Evolutionary conservation across 2,329 filamentous ascomycete species (phyloP).

Genomic region (Aspergillus sp.): DNA sequence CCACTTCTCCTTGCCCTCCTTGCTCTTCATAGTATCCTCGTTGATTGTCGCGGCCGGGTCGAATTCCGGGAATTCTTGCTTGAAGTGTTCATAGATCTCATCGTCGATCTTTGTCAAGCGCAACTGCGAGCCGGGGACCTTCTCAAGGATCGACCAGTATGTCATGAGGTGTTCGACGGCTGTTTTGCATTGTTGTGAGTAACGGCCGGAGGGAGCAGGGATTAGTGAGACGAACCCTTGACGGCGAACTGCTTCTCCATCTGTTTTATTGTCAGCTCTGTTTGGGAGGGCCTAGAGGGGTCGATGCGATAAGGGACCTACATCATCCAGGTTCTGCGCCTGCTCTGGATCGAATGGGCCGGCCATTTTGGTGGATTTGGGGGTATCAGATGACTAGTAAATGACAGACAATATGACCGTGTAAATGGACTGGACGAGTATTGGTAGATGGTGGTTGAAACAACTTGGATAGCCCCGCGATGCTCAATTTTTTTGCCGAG

Average conservation of each 20-base stretch:
- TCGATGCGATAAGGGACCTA: slow-evolving; percentile 40
- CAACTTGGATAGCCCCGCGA: slow-evolving; percentile 27
- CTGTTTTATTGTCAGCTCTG: slow-evolving; percentile 48
- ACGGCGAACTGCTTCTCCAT: slow-evolving; percentile 99
- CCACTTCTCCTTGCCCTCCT: slow-evolving; percentile 90
- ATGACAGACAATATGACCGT: slow-evolving; percentile 5
- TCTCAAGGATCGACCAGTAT: slow-evolving; percentile 95
- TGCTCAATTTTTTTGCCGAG: slow-evolving; percentile 34
- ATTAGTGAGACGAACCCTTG: slow-evolving; percentile 61
- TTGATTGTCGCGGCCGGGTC: slow-evolving; percentile 77
- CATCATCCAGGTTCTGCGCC: slow-evolving; percentile 69
- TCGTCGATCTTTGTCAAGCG: slow-evolving; percentile 93
- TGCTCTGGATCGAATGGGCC: slow-evolving; percentile 57
- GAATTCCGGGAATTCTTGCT: slow-evolving; percentile 86
- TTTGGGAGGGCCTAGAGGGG: slow-evolving; percentile 3
- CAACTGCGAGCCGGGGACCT: slow-evolving; percentile 81
- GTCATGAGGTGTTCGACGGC: slow-evolving; percentile 95
- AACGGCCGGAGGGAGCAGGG: not conserved
- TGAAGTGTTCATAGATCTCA: slow-evolving; percentile 89
- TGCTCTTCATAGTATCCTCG: slow-evolving; percentile 98
- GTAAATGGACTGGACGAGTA: not conserved
- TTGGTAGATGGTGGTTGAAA: not conserved
- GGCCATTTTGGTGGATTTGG: slow-evolving; percentile 32
- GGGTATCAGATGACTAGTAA: not conserved
- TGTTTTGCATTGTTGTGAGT: slow-evolving; percentile 16